Evolutionary conservation across 2,329 filamentous ascomycete species (phyloP).

Genomic region (Trichoderma aggressivum): DNA sequence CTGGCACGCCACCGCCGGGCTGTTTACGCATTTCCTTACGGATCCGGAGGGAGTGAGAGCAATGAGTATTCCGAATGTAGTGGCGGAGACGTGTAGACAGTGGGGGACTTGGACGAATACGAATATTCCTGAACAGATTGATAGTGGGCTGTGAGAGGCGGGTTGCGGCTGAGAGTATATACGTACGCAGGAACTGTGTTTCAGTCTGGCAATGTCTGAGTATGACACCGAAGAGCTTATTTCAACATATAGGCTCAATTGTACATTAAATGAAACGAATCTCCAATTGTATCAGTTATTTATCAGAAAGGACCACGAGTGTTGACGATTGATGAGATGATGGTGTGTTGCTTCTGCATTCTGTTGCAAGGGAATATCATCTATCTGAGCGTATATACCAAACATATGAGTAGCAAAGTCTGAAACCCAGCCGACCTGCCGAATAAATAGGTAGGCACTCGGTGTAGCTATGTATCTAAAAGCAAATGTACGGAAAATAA

Average conservation of each 20-base stretch:
- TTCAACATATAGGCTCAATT: not conserved
- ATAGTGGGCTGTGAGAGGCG: conserved; percentile 47
- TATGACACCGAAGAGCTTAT: not conserved
- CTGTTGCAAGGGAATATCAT: not conserved
- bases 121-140: conserved; percentile 49
- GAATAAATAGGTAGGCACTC: not conserved
- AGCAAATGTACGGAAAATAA: not conserved
- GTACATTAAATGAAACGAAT: not conserved
- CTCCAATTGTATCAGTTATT: not conserved
- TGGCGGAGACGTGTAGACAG: conserved; percentile 51
- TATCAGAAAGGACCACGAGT: not conserved
- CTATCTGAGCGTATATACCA: not conserved
- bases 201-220: not conserved
- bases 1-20: conserved; percentile 54
- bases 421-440: not conserved
- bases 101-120: conserved; percentile 49
- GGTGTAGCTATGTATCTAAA: not conserved
- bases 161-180: not conserved
- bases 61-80: conserved; percentile 43
- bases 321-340: not conserved
- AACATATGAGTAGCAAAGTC: not conserved
- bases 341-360: not conserved
- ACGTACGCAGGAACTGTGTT: not conserved
- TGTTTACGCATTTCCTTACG: conserved; percentile 51
- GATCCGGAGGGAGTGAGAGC: conserved; percentile 38